phyloP scores from a whole-genome alignment of 1,139 yeast genomes.

The Yamadazyma epiphylla region DNA sequence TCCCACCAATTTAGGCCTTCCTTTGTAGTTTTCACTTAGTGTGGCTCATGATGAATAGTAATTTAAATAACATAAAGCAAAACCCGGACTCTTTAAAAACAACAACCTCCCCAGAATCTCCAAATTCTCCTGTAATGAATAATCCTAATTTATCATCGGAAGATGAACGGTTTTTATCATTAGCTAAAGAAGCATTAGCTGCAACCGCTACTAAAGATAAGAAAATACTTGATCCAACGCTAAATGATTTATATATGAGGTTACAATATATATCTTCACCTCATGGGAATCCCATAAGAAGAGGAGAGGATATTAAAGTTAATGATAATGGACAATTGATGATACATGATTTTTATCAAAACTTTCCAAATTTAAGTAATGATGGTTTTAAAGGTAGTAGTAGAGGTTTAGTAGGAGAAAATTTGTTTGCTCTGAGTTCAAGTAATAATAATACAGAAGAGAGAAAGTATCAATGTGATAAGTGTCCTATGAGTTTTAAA shows the following conservation, averaged over 20 bases:
- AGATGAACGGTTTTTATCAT: conserved; percentile 37
- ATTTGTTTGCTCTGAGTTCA: conserved; percentile 4
- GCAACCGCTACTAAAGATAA: conserved; percentile 21
- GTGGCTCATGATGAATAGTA: no score
- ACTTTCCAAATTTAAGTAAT: conserved; percentile 38
- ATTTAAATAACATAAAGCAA: no score
- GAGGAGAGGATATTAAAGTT: conserved; percentile 30
- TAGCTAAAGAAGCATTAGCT: conserved; percentile 45
- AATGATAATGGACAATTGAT: conserved; percentile 42
- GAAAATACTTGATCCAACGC: conserved; percentile 48
- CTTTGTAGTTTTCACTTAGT: no score
- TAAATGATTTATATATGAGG: conserved; percentile 46
- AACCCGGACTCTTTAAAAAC: neutral
- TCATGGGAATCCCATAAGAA: conserved; percentile 45
- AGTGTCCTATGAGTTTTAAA: conserved; percentile 56
- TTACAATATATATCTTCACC: conserved; percentile 54
- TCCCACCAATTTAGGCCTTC: no score
- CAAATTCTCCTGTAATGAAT: no score
- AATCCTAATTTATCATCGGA: no score
- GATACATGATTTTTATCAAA: conserved; percentile 40
- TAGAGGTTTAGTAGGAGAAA: conserved; percentile 7
- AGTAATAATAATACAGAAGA: conserved; percentile 6
- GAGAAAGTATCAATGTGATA: conserved; percentile 40
- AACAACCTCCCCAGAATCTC: conserved; percentile 1
- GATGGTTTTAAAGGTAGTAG: conserved; percentile 2